phyloP scores from a whole-genome alignment of 352 stramenopile genomes.

The Globisporangium mamillatum region DNA sequence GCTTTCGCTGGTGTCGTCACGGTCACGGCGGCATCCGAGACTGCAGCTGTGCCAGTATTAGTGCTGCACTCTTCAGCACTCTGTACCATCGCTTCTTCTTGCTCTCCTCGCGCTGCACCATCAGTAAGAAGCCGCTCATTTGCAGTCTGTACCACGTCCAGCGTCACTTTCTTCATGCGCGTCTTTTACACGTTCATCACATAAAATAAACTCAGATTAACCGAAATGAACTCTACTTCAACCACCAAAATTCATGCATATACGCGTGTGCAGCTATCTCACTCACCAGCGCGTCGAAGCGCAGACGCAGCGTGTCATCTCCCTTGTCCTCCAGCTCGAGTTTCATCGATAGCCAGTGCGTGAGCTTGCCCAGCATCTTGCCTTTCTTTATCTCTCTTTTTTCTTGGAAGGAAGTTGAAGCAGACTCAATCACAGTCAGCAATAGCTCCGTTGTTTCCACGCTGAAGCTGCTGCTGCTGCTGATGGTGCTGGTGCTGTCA shows the following conservation, averaged over 20 bases:
- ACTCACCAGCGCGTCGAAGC: constrained; percentile 64
- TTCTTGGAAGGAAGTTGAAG: not conserved
- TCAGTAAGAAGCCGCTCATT: constrained; percentile 19
- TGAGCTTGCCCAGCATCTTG: constrained; percentile 61
- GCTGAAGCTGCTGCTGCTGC: not conserved
- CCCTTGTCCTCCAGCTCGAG: constrained; percentile 54
- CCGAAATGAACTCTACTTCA: not conserved
- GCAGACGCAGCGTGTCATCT: constrained; percentile 47
- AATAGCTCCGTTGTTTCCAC: not conserved
- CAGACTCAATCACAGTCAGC: not conserved
- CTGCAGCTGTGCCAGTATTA: not conserved
- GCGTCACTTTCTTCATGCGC: constrained; percentile 65
- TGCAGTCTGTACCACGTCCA: constrained; percentile 48
- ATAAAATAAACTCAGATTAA: not conserved
- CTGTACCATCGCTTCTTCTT: not conserved
- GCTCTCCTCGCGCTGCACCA: not conserved
- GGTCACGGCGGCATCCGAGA: not conserved
- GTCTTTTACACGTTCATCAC: constrained; percentile 24
- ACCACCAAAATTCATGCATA: not conserved
- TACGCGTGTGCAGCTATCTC: not conserved
- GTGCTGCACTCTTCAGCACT: constrained; percentile 9
- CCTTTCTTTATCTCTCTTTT: not conserved
- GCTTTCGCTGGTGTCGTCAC: not conserved
- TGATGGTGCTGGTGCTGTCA: not conserved
- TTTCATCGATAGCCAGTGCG: constrained; percentile 61